Evolutionary conservation across 257 asterid genomes (phyloP).

Genomic region (Salvia splendens): DNA sequence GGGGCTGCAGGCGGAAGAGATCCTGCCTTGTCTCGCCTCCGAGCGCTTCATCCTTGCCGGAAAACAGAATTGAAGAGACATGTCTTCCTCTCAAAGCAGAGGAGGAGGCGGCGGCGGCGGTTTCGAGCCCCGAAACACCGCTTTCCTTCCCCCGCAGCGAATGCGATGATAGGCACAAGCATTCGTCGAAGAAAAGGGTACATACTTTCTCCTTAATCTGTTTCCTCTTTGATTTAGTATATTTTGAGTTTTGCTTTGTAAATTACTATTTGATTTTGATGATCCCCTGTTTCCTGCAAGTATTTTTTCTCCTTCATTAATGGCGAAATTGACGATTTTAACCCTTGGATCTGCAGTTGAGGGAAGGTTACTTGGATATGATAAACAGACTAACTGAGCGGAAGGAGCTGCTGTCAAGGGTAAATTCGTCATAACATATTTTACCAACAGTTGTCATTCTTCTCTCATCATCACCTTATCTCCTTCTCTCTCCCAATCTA

Average conservation of each 20-base stretch:
- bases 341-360: slow-evolving; percentile 33
- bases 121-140: slow-evolving; percentile 66
- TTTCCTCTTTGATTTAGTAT: no score
- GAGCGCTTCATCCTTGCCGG: not conserved
- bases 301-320: not conserved
- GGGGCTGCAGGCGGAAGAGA: slow-evolving; percentile 47
- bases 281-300: no score
- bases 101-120: not conserved
- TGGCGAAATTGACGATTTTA: not conserved
- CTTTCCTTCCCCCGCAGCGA: slow-evolving; percentile 54
- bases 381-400: slow-evolving; percentile 39
- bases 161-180: slow-evolving; percentile 51
- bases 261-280: not conserved
- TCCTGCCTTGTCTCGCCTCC: slow-evolving; percentile 33
- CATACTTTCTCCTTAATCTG: not conserved
- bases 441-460: not conserved
- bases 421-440: slow-evolving; percentile 25
- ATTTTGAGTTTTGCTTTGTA: no score
- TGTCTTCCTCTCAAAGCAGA: slow-evolving; percentile 27
- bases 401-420: slow-evolving; percentile 49
- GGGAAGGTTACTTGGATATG: slow-evolving; percentile 37
- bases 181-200: slow-evolving; percentile 52
- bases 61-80: slow-evolving; percentile 15
- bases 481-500: no score
- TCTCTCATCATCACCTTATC: slow-evolving; percentile 18